Evolutionary conservation across 148 eudicot genomes (phyloP), one percentile per base, ranked within the genome.

Genomic region (Rhododendron simsii): DNA sequence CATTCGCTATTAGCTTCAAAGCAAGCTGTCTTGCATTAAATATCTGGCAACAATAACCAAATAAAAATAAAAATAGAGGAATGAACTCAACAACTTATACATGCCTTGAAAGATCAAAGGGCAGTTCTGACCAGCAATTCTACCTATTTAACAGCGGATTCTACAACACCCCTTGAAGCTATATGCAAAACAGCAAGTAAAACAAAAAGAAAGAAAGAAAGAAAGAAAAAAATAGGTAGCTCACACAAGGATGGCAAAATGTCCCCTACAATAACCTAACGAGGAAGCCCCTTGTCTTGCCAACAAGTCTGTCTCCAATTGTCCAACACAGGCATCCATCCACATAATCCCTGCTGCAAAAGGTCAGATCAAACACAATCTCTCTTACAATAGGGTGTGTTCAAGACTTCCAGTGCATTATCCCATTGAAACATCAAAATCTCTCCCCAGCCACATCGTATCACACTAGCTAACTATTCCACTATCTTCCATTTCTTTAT

Each of bases 1-100:
- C 99, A 91, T 97, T 97, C 63, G 98, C 94, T 91, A 97, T 97
- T 85, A 97, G 91, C 90, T 97, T 97, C 87, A 97, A 85, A 78
- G 99, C 98, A 90, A 97, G 99, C 85, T 95, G 99, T 85, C 99
- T 93, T 44, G 99, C 98, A 92, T 97, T 92, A 87, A 92, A 91
- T 88, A 95, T 93, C 95, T 94, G 92, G 45, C 83, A 81, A 21
- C 26, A 84, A 69, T 2, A 28, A 69, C 75, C 75, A 28, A 69
- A 28, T 13, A 69, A 12, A 28, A 69, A 28, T 13, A 69, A 12
- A 65, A 78, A 30, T n/a, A 4, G 74, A 45, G 1, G 41, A 67
- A 81, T 8, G n/a, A 30, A 48, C 30, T n/a, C n/a, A 71, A 11
- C 44, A 41, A 41, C 44, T 13, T 47, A 0, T 9, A 51, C 48